Base-by-base conservation (phyloP, 139 green algal species). In the Diplosphaera chodatii region DNA sequence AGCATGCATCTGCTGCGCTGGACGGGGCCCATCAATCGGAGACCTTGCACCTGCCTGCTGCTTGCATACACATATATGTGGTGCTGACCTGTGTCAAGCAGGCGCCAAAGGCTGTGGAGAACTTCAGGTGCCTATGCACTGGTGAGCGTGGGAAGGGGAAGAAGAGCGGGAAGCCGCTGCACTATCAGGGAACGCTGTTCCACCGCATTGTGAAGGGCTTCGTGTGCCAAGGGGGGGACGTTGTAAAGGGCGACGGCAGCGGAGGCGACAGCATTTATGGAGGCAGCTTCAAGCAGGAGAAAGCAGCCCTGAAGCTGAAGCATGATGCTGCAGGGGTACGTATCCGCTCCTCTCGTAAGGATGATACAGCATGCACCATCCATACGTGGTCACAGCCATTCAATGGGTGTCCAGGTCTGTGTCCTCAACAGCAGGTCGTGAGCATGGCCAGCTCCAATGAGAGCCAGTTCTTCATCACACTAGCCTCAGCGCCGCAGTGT, bases 391-490 rank as follows among this genome's bases (percentile, higher is more conserved):
- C 13, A 25, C 48, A 59, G 48, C 48, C 48, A 21, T 59, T 18
- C 10, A 18, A 59, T 3, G 16, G 3, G 48, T 25, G 18, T 3
- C 48, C 48, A 59, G 10, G 22, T 59, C 25, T 18, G 10, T 59
- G 48, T n/a, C 10, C 37, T 48, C 37, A 48, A 48, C 10, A 10
- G 16, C 48, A 59, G 48, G 48, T 84, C 20, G 74, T 98, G 3
- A 79, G 76, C 18, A 94, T 95, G 86, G 92, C 89, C 27, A 97
- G 97, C 78, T 79, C 65, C 4, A 90, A 92, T n/a, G 94, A 96
- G 68, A 93, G 97, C 5, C 90, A 95, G 77, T 97, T 97, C 68
- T 97, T 89, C 74, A 83, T 97, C 71, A 93, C 89, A 15, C 72
- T 96, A 15, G 86, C 41, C 4, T 27, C 85, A 21, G 81, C 83